Percentiles rank a stretch among this genome's conserved stretches.
phyloP scores from a whole-genome alignment of 1,284 basidiomycete species.

The Cryptococcus deneoformans region DNA sequence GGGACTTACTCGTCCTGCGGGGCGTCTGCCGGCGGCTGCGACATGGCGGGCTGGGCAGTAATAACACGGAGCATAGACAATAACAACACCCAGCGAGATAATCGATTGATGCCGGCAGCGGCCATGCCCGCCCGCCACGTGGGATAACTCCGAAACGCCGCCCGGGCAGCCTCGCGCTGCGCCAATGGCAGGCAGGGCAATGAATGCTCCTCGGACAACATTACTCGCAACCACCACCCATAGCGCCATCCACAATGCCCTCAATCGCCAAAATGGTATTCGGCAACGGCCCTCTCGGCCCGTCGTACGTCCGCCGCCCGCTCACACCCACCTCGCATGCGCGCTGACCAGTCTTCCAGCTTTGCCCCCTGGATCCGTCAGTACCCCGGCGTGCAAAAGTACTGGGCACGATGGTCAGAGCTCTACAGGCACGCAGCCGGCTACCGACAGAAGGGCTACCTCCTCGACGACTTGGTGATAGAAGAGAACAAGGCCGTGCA shows the following conservation, averaged over 20 bases:
- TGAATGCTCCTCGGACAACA: no score
- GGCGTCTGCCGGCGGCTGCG: no score
- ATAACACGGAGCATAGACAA: not conserved
- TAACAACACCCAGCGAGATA: not conserved
- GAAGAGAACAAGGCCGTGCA: conserved; percentile 85
- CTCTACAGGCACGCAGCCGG: conserved; percentile 81
- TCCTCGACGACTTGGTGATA: conserved; percentile 90
- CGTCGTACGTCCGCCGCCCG: conserved; percentile 52
- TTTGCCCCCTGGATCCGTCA: conserved; percentile 66
- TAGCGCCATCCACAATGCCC: conserved; percentile 12
- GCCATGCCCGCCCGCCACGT: not conserved
- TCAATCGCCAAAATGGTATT: conserved; percentile 49
- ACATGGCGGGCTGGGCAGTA: no score
- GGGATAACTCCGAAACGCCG: not conserved
- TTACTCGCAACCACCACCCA: not conserved
- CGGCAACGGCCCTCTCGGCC: conserved; percentile 64
- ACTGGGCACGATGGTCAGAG: conserved; percentile 73
- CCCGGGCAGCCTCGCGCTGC: no score
- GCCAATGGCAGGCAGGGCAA: no score
- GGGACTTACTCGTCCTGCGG: no score
- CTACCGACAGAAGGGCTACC: conserved; percentile 85
- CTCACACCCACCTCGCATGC: not conserved
- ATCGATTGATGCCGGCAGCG: not conserved
- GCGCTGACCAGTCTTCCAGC: not conserved
- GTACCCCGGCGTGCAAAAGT: conserved; percentile 52